phyloP scores from a whole-genome alignment of 306 rosid genomes.

The Geum urbanum region DNA sequence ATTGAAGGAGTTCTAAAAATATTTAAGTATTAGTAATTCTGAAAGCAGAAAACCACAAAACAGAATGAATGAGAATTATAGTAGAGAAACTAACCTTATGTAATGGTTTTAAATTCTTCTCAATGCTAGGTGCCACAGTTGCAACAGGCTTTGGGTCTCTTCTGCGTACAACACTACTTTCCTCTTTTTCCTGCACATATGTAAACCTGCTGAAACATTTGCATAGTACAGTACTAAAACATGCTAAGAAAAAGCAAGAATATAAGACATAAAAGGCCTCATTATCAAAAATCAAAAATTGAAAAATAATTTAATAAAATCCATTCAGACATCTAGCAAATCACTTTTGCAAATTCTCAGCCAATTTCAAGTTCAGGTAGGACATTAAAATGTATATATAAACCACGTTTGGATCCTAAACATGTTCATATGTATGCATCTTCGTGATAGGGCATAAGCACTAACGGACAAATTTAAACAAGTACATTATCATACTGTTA shows the following conservation, averaged over 20 bases:
- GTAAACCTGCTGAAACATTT: constrained; percentile 1
- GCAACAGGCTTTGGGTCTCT: constrained; percentile 10
- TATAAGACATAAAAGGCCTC: neutral
- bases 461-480: neutral
- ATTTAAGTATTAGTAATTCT: neutral
- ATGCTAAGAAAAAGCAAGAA: neutral
- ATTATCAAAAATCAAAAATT: neutral
- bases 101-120: constrained; percentile 11
- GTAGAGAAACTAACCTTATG: constrained; percentile 21
- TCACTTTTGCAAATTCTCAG: too few relatives aligned
- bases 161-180: constrained; percentile 1
- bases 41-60: neutral
- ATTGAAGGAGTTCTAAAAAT: neutral
- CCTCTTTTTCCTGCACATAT: constrained; percentile 19
- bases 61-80: neutral
- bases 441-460: neutral
- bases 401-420: too few relatives aligned
- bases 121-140: neutral
- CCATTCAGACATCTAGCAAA: too few relatives aligned
- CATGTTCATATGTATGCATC: neutral
- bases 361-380: too few relatives aligned
- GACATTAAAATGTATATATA: too few relatives aligned
- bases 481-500: neutral
- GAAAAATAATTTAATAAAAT: too few relatives aligned
- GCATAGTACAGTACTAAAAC: neutral